These are phyloP conservation scores for Candida schatavii DNA, from an alignment of 805 yeast genomes.

Conservation along the genomic window DNA sequence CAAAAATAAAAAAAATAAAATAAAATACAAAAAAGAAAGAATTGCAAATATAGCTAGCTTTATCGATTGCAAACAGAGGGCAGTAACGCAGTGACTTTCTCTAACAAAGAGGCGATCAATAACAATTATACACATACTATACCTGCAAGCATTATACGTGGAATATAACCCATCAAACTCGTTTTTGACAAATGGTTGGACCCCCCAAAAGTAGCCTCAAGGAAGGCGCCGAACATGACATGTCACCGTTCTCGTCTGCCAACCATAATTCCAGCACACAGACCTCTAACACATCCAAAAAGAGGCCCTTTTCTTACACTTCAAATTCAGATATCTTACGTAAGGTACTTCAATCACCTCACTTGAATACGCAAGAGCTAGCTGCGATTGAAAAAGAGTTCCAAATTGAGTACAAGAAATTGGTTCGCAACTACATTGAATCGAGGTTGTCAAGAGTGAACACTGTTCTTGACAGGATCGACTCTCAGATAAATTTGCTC, in stretches of 20 bases:
- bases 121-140: too few species aligned
- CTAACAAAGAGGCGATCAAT: too few species aligned
- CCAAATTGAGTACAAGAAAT: slow-evolving; percentile 21
- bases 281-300: too few species aligned
- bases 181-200: too few species aligned
- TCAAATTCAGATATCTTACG: background rate
- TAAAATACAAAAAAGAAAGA: slow-evolving; percentile 1
- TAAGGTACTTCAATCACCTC: slow-evolving; percentile 13
- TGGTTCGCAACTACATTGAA: slow-evolving; percentile 23
- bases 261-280: background rate
- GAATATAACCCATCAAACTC: too few species aligned
- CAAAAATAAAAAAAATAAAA: background rate
- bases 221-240: background rate
- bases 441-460: slow-evolving; percentile 29
- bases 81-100: too few species aligned
- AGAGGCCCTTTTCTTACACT: background rate
- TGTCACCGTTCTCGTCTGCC: background rate
- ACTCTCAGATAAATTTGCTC: slow-evolving; percentile 22
- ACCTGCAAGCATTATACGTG: too few species aligned
- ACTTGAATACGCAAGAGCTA: slow-evolving; percentile 22
- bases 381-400: slow-evolving; percentile 17
- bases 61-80: too few species aligned
- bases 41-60: too few species aligned
- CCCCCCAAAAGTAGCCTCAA: too few species aligned
- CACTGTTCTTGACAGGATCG: slow-evolving; percentile 21